Evolutionary conservation across 2,329 filamentous ascomycete species (phyloP), one percentile per base, ranked within the genome.

Genomic region (Verticillium isaacii): DNA sequence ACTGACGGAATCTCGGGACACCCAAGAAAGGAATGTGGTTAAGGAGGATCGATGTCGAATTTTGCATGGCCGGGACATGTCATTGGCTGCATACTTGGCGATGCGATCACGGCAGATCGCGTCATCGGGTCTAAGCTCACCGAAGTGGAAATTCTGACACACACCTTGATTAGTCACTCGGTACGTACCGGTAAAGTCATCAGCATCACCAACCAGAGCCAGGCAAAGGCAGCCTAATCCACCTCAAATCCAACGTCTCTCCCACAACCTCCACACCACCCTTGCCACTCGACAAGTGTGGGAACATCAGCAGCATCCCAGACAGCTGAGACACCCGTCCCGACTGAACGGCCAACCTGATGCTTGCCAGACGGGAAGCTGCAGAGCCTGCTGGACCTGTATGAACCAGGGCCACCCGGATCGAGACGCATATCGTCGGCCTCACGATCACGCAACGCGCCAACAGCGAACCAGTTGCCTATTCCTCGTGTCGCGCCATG

Each of bases 31-130:
- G 57, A 50, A 58, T 45, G 57, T 58, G 57, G 57, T 58, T 32
- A 58, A 32, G 57, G 32, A 58, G 32, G 17, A 32, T 14, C 19
- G 14, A 58, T n/a, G 25, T 32, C 32, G 58, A 59, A 59, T 59
- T 59, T 59, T 59, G 56, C 58, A 54, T 19, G 12, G 23, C n/a
- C 32, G 41, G 45, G 32, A 32, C 25, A n/a, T 58, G 25, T 59
- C 58, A 59, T 59, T 59, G 58, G 58, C 58, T 55, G 29, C 45
- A 34, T 45, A 52, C 41, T 37, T 54, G 58, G 45, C 58, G 37
- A 45, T n/a, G 19, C 17, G 59, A 61, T 56, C 59, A 61, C 59
- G 59, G 55, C 59, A 61, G 59, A 61, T 61, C 36, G 59, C 59
- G 55, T 61, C 59, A 61, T 61, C 59, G 45, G 59, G 59, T 57